These are phyloP conservation scores for Colletotrichum falcatum DNA, from an alignment of 2,329 filamentous ascomycete species.

Conservation along the genomic window DNA sequence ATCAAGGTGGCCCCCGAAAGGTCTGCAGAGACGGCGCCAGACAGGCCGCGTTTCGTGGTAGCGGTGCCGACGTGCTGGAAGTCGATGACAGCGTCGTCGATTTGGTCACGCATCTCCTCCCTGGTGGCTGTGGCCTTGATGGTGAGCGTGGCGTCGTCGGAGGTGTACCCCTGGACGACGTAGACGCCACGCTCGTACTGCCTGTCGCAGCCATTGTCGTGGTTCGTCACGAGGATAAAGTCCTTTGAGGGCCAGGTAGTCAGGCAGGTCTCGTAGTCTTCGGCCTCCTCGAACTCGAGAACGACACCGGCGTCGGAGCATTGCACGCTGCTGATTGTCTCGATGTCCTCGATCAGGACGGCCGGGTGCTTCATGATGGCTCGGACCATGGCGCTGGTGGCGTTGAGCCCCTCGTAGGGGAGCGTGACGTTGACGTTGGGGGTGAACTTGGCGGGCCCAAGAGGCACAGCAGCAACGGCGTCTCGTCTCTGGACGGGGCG, in stretches of 20 bases:
- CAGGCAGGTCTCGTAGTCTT: conserved; percentile 41
- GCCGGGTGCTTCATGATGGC: conserved; percentile 41
- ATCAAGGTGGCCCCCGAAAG: conserved; percentile 32
- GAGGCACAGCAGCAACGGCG: conserved; percentile 4
- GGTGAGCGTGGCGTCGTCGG: conserved; percentile 30
- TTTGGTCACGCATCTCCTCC: conserved; percentile 32
- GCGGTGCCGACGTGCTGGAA: conserved; percentile 38
- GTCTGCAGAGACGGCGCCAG: conserved; percentile 26
- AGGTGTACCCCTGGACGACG: conserved; percentile 44
- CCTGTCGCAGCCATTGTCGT: conserved; percentile 54
- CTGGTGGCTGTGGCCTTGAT: conserved; percentile 26
- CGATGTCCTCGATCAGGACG: conserved; percentile 42
- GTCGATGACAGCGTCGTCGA: conserved; percentile 37
- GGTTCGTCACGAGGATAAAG: conserved; percentile 56
- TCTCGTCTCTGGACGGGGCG: conserved; percentile 26
- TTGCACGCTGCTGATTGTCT: conserved; percentile 36
- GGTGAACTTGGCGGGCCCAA: conserved; percentile 39
- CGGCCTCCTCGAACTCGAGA: conserved; percentile 39
- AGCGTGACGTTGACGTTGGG: conserved; percentile 42
- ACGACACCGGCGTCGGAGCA: conserved; percentile 33
- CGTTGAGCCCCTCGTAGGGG: conserved; percentile 39
- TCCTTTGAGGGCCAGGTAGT: conserved; percentile 38
- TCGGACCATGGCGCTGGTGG: conserved; percentile 37
- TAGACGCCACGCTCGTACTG: conserved; percentile 55
- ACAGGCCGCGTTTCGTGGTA: conserved; percentile 33